phyloP scores from a whole-genome alignment of 2,329 filamentous ascomycete species.

The Raffaelea ambrosiae region DNA sequence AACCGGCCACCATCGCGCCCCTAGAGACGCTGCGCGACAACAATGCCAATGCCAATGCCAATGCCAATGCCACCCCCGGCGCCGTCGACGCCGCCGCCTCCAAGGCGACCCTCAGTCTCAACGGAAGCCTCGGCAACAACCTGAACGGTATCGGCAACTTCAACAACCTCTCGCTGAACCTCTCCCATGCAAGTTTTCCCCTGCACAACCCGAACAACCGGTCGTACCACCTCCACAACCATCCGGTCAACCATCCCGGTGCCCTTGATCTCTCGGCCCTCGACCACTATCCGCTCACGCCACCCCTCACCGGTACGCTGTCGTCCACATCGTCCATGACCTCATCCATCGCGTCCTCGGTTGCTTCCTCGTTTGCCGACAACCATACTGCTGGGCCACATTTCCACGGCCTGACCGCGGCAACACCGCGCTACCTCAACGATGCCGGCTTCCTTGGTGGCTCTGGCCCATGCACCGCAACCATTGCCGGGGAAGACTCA shows the following conservation, averaged over 20 bases:
- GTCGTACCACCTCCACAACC: neutral
- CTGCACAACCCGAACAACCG: neutral
- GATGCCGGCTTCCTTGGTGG: too few species aligned
- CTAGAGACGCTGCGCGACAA: slow-evolving; percentile 10
- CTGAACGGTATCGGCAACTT: too few species aligned
- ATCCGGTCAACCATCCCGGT: neutral
- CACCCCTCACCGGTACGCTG: slow-evolving; percentile 8
- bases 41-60: neutral
- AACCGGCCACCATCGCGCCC: slow-evolving; percentile 10
- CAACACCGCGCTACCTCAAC: neutral
- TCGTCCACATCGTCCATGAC: neutral
- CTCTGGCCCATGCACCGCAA: neutral
- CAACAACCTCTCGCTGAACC: slow-evolving; percentile 1
- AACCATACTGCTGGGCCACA: neutral
- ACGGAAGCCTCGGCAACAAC: too few species aligned
- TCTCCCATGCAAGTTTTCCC: neutral
- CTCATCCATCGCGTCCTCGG: neutral
- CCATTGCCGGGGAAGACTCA: neutral
- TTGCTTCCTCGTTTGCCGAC: slow-evolving; percentile 1
- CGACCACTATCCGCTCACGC: slow-evolving; percentile 4
- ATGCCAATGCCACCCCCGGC: neutral
- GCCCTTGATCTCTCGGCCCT: neutral
- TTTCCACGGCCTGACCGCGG: neutral
- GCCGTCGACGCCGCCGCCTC: too few species aligned
- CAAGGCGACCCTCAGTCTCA: too few species aligned